phyloP scores from a whole-genome alignment of 495 filamentous ascomycete genomes.

The Penicillium turbatum region DNA sequence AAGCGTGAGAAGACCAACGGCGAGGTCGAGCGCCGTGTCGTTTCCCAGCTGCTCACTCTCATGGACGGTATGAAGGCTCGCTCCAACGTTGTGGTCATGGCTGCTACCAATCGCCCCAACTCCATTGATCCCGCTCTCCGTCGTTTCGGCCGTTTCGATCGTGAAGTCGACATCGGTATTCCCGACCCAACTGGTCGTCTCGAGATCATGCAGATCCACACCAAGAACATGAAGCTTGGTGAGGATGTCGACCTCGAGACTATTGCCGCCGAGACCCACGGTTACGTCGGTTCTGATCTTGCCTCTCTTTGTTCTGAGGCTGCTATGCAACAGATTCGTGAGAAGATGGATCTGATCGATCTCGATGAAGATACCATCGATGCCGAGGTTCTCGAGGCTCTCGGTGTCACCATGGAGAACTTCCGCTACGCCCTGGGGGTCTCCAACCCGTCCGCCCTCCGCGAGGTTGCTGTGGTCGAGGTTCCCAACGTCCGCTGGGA shows the following conservation, averaged over 20 bases:
- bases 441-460: conserved; percentile 96
- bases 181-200: conserved; percentile 97
- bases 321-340: conserved; percentile 99
- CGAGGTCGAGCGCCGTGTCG: conserved; percentile 96
- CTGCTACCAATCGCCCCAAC: conserved; percentile 94
- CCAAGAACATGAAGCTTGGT: conserved; percentile 99
- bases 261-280: conserved; percentile 96
- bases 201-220: conserved; percentile 97
- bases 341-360: conserved; percentile 99
- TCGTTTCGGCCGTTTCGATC: conserved; percentile 94
- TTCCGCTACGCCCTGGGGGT: conserved; percentile 97
- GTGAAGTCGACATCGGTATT: conserved; percentile 97
- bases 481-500: conserved; percentile 99
- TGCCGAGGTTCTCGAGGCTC: conserved; percentile 94
- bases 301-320: conserved; percentile 99
- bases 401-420: conserved; percentile 99
- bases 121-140: conserved; percentile 93
- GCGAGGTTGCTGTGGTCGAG: conserved; percentile 98
- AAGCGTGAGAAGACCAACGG: conserved; percentile 99
- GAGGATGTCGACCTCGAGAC: conserved; percentile 96
- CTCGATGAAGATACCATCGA: conserved; percentile 99
- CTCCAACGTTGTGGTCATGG: conserved; percentile 98
- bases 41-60: conserved; percentile 93
- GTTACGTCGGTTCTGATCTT: conserved; percentile 97
- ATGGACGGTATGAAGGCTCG: conserved; percentile 99